Base-by-base conservation (phyloP, 1,139 yeast species). In the Kodamaea sp. region DNA sequence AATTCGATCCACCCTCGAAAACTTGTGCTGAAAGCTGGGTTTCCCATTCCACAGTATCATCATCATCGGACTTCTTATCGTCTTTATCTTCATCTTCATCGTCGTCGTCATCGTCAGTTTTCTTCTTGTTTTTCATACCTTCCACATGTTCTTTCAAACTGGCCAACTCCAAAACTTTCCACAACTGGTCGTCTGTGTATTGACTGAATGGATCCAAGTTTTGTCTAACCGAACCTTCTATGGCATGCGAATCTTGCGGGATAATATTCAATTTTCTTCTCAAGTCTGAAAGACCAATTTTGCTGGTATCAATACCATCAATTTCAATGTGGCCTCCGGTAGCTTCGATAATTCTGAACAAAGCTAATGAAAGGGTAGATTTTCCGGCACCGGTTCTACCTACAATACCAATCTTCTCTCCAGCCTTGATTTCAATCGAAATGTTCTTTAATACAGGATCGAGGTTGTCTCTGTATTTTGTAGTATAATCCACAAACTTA, bases 311-410 rank as follows among this genome's bases (percentile, higher is more conserved):
- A 7, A 59, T 34, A 2, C 46, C 51, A 34, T 59, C 65, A 20
- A 59, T 58, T 22, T 49, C 55, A 28, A 59, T 56, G 35, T 52
- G 51, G 11, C 64, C 64, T 3, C 42, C 26, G 3, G 55, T 50
- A 9, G 63, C 51, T 39, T 59, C 64, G 15, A 59, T 53, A 24
- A 59, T 57, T 33, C 64, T 48, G 49, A 59, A 59, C 15, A 59
- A 47, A 0, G 64, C 62, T 37, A 58, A 50, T 0, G 63, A 55
- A 28, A 59, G 50, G 3, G 63, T 54, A 5, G 62, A 56, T 39
- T 59, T 59, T 16, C 64, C 64, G 1, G 64, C 64, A 13, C 64
- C 64, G 4, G 64, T 59, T 36, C 64, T 45, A 4, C 64, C 64
- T 22, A 59, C 64, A 31, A 59, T 57, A 15, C 64, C 64, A 24